Conservation (phyloP, 306 rosid species). For the Lathyrus aphaca region DNA sequence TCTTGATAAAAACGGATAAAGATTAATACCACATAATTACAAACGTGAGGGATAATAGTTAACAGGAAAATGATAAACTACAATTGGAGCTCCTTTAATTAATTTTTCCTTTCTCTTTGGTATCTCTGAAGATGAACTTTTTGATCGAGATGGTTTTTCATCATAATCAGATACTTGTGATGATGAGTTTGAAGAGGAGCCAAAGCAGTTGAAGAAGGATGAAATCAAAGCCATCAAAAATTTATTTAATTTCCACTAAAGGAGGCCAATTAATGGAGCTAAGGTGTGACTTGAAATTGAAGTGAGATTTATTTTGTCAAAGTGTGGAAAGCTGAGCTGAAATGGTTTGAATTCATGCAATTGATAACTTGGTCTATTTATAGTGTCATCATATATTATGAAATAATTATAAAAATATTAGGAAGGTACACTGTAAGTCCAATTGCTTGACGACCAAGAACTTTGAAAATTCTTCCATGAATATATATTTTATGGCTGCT, state of each 20-base stretch:
- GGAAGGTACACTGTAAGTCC: neutral
- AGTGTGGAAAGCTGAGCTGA: neutral
- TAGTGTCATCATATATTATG: neutral
- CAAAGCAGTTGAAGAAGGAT: conserved; percentile 25
- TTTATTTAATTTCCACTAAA: too few relatives aligned
- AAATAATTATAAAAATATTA: neutral
- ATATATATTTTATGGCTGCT: neutral
- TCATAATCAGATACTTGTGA: conserved; percentile 25
- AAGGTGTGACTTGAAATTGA: neutral
- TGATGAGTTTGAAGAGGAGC: conserved; percentile 2
- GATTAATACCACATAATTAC: neutral
- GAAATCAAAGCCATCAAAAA: neutral
- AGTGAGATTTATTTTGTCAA: too few relatives aligned
- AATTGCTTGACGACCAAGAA: conserved; percentile 1
- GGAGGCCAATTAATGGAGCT: neutral
- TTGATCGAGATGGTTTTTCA: conserved; percentile 9
- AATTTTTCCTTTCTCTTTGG: conserved; percentile 33
- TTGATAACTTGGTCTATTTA: neutral
- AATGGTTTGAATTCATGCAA: neutral
- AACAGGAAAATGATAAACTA: conserved; percentile 34
- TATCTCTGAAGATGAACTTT: conserved; percentile 23
- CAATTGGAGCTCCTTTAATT: conserved; percentile 26
- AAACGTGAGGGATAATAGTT: conserved; percentile 30
- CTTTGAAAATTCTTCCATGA: neutral
- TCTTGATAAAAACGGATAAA: too few relatives aligned